Base-by-base conservation (phyloP, 2,329 filamentous ascomycete species). In the Capronia coronata region DNA sequence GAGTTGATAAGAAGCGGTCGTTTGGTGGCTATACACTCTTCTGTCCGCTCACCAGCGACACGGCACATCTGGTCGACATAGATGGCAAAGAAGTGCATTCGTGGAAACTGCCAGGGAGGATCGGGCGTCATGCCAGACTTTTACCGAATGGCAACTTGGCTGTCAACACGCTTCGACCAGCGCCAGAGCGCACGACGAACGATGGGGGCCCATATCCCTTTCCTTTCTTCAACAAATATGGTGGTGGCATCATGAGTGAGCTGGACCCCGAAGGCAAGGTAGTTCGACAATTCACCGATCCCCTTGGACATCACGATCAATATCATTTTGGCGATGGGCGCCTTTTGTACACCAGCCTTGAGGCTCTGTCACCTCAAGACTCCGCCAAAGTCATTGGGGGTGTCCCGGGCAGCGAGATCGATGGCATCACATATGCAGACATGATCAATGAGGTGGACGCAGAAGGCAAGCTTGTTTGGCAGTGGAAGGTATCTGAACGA, bases 181-280 rank as follows among this genome's bases (percentile, higher is more conserved):
- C 42, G 6, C n/a, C 43, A 5, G 19, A 46, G 11, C 32, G 25
- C 4, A 46, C 32, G 32, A 46, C 43, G 4, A 25, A 39, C 13
- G 59, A 68, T 46, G 63, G 63, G 2, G 68, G 69, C 3, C 59
- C 58, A 5, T 62, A 66, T 3, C 42, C 48, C 8, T 74, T 73
- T 49, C 69, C 69, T 1, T 65, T 73, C 43, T 74, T 66, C 62
- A 65, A 69, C 34, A 74, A 74, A 47, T 74, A 74, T 49, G 60
- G 70, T 9, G 71, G 71, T 7, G 71, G 71, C 0, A 59, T 71
- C 2, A 74, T 74, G 71, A 64, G 66, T 42, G 62, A 74, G 57
- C 56, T 73, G 10, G 64, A 67, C 43, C 59, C 65, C 0, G 46
- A 58, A 0, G 70, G 71, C 11, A 65, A 69, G 2, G 60, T 71